Base-by-base conservation (phyloP, 1,284 basidiomycete genomes). In the Phellopilus nigrolimitatus region DNA sequence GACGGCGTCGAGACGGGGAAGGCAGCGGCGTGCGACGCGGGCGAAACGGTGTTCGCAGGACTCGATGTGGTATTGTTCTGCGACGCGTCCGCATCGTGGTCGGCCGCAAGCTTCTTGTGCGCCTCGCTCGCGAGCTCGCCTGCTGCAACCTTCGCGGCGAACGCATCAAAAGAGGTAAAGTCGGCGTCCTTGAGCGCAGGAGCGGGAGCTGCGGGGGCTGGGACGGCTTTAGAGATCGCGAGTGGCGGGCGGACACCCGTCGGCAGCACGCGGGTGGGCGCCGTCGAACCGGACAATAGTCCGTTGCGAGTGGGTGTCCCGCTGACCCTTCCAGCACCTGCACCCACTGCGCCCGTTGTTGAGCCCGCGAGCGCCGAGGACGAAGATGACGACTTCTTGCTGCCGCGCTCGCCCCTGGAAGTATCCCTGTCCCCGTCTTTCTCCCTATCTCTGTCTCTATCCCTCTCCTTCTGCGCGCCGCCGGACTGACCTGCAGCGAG, bases 171-270 rank as follows among this genome's bases (percentile, higher is more conserved):
- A 0, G 82, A 78, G 0, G 80, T 75, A 58, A 92, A 86, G 56
- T 90, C 88, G 51, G 82, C 84, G 59, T 86, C 82, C 57, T 84
- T 79, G 46, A 87, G 70, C 0, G 86, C 79, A 1, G 87, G 82
- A 0, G 88, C 87, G n/a, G 87, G 87, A 2, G 84, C 85, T 4
- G 84, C 83, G 7, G 87, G 85, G 0, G 83, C 84, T 15, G 87
- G 75, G 2, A 81, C 78, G 0, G 84, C 80, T 60, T 85, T 88
- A 49, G 88, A 72, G 1, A 85, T 77, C 28, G 74, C 72, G 60
- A 87, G 80, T 6, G 80, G 78, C 0, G 79, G 70, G 45, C 84
- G 76, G 8, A 76, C 69, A n/a, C 72, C 69, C 25, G 69, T 61
- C 5, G 68, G 67, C 25, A 71, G 61, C 10, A 70, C 64, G 30